Conservation (phyloP, 2,329 filamentous ascomycete genomes). For the Lecanicillium sp. region DNA sequence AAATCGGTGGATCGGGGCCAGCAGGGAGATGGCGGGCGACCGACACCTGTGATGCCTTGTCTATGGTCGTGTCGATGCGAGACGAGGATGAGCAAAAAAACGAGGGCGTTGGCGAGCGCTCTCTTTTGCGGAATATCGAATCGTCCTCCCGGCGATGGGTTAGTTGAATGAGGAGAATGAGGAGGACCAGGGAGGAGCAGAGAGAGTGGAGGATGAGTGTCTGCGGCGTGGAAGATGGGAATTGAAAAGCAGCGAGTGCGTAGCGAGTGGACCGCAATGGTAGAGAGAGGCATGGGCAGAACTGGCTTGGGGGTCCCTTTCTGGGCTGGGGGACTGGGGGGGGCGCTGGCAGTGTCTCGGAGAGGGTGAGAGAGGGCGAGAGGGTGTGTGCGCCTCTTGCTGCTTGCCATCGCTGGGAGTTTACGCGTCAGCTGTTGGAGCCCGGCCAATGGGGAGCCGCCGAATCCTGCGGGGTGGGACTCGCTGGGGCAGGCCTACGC, state of each 20-base stretch:
- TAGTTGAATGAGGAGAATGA: slow-evolving; percentile 11
- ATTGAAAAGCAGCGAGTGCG: slow-evolving; percentile 6
- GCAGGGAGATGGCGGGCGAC: background rate
- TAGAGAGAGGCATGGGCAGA: too few species aligned
- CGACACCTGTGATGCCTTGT: background rate
- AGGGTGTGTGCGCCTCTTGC: slow-evolving; percentile 14
- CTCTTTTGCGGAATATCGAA: slow-evolving; percentile 6
- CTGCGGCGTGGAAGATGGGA: slow-evolving; percentile 5
- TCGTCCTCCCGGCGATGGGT: slow-evolving; percentile 10
- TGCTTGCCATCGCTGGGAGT: slow-evolving; percentile 16
- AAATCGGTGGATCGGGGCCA: slow-evolving; percentile 5
- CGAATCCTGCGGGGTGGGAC: slow-evolving; percentile 9
- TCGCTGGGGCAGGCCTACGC: slow-evolving; percentile 11
- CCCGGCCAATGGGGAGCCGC: slow-evolving; percentile 20
- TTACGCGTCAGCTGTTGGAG: slow-evolving; percentile 28
- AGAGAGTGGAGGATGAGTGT: too few species aligned
- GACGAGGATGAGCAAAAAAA: background rate
- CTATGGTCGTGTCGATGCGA: background rate
- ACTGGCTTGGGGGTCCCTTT: background rate
- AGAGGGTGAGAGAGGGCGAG: too few species aligned
- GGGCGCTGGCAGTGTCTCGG: slow-evolving; percentile 13
- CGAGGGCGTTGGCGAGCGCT: background rate
- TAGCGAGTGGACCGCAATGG: background rate
- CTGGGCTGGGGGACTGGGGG: background rate
- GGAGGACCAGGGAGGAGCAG: too few species aligned